Conservation (phyloP, 1,284 basidiomycete genomes). For the Agroathelia rolfsii region DNA sequence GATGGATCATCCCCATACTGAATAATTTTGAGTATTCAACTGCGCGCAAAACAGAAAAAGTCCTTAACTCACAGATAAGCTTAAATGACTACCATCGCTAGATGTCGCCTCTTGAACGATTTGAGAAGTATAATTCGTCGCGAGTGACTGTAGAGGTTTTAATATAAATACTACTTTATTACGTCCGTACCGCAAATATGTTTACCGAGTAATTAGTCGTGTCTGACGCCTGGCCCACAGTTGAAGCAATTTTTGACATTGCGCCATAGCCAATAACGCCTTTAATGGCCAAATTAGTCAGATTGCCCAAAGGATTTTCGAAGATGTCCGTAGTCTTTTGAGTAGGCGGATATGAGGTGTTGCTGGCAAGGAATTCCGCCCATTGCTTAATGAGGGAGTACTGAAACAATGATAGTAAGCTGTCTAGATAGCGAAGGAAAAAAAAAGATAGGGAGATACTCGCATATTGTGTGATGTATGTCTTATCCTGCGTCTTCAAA, state of each 20-base stretch:
- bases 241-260: constrained; percentile 18
- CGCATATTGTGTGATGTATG: constrained; percentile 22
- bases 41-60: too few species aligned
- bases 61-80: too few species aligned
- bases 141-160: too few species aligned
- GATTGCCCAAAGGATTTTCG: constrained; percentile 7
- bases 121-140: constrained; percentile 1
- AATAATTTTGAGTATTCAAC: constrained; percentile 3
- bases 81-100: constrained; percentile 3
- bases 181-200: constrained; percentile 1
- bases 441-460: constrained; percentile 6
- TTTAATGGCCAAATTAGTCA: constrained; percentile 19
- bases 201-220: constrained; percentile 13
- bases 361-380: constrained; percentile 27
- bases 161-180: too few species aligned
- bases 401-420: constrained; percentile 13
- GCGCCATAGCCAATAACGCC: constrained; percentile 20
- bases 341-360: constrained; percentile 24
- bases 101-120: constrained; percentile 1
- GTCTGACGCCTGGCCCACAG: constrained; percentile 9
- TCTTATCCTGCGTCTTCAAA: constrained; percentile 24
- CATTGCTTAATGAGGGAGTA: constrained; percentile 31
- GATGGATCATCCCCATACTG: constrained; percentile 6
- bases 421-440: background rate
- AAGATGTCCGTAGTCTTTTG: constrained; percentile 8